phyloP scores from a whole-genome alignment of 2,329 filamentous ascomycete species.

The Penicillium sp. region DNA sequence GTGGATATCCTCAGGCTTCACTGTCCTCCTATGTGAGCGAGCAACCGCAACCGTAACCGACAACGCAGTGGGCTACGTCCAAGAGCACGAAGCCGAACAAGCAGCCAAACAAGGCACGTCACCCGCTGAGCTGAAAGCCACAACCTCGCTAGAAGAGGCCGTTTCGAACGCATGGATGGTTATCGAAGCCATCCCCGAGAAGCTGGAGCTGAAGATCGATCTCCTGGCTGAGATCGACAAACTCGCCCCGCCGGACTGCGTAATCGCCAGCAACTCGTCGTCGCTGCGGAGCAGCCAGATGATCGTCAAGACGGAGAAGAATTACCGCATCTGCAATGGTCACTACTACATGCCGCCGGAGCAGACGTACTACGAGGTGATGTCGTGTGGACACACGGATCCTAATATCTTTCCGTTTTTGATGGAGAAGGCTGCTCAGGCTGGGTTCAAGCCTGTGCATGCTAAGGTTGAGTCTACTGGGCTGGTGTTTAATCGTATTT shows the following conservation, averaged over 20 bases:
- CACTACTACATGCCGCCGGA: constrained; percentile 25
- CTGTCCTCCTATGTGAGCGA: constrained; percentile 20
- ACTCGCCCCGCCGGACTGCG: constrained; percentile 12
- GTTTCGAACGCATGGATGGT: constrained; percentile 18
- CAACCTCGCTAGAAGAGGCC: constrained; percentile 12
- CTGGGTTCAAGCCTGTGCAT: constrained; percentile 18
- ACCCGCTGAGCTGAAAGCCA: constrained; percentile 6
- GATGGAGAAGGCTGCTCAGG: constrained; percentile 16
- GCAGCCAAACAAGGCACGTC: constrained; percentile 16
- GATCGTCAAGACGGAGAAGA: constrained; percentile 17
- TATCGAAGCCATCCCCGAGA: constrained; percentile 18
- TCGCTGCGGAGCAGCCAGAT: constrained; percentile 19
- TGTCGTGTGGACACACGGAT: constrained; percentile 20
- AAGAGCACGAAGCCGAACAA: constrained; percentile 12
- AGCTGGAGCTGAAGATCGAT: constrained; percentile 17
- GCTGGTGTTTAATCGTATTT: constrained; percentile 20
- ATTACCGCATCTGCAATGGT: constrained; percentile 23
- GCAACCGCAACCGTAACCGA: background rate
- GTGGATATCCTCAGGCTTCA: constrained; percentile 17
- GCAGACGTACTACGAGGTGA: constrained; percentile 18
- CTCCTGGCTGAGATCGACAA: constrained; percentile 14
- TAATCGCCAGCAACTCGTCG: constrained; percentile 19
- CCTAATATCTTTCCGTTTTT: constrained; percentile 19
- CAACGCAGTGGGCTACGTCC: constrained; percentile 15
- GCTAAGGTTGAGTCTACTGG: constrained; percentile 18